Base-by-base conservation (phyloP, 2,329 filamentous ascomycete species). In the Beauveria sp. region DNA sequence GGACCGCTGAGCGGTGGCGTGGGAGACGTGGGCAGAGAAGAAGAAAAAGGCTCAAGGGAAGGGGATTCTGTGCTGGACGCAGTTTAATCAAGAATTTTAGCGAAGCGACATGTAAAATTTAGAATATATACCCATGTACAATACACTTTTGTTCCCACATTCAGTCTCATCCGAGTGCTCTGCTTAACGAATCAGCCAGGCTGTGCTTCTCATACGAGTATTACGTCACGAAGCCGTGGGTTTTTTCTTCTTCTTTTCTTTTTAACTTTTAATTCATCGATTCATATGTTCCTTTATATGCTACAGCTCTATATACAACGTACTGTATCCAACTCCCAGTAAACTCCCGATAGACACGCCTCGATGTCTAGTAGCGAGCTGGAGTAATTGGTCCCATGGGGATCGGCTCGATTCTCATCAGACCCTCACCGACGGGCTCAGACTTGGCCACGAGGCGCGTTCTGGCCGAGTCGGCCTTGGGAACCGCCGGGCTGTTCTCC, bases 401-500 rank as follows among this genome's bases (percentile, higher is more conserved):
- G 18, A 60, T 52, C 2, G 62, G 12, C 55, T 55, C 24, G 34
- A 63, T 62, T 12, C 43, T 42, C n/a, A 6, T 60, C n/a, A 60
- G 20, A 1, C 58, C 58, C 26, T 56, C 60, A 4, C 20, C 57
- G 6, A 62, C 55, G 3, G 54, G 38, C 30, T 51, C 38, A 14
- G 54, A 16, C 40, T 50, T 47, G 26, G 51, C 45, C 6, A 63
- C 60, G 2, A 54, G 26, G 16, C 55, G 42, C 1, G 47, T 49
- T 16, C 50, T 58, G 18, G 62, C 62, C 20, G 62, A 56, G 26
- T 56, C 43, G 14, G 49, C 45, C 60, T 60, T 62, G 22, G 43
- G 43, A 12, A 64, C 63, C n/a, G 63, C 34, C 10, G 55, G 20
- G 47, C 63, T 64, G 40, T 64, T 64, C n/a, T 45, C 34, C 30